phyloP scores from a whole-genome alignment of 106 monocot genomes.

The Acorus calamus region DNA sequence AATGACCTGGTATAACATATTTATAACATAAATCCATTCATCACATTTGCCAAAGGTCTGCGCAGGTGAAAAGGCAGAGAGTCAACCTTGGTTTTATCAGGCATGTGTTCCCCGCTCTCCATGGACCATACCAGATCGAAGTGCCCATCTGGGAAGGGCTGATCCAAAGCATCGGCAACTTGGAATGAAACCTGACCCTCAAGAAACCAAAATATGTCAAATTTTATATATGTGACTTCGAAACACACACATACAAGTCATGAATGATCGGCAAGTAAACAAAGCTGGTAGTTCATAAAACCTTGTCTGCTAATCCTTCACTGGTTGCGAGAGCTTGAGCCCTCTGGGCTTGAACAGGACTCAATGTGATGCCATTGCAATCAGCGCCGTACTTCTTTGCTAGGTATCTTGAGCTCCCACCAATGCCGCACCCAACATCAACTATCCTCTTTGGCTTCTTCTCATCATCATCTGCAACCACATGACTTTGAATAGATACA shows the following conservation, averaged over 20 bases:
- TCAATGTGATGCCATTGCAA: constrained; percentile 3
- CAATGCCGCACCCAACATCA: constrained; percentile 1
- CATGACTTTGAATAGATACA: no score
- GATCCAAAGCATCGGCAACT: constrained; percentile 79
- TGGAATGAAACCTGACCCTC: constrained; percentile 51
- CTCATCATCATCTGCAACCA: neutral
- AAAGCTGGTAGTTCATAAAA: no score
- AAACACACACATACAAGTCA: no score
- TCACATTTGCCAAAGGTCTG: no score
- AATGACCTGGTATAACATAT: no score
- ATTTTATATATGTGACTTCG: no score
- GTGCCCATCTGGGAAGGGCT: constrained; percentile 73
- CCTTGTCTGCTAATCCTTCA: neutral
- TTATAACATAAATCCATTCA: no score
- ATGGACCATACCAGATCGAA: constrained; percentile 89
- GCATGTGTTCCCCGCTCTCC: constrained; percentile 93
- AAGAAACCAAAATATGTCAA: neutral
- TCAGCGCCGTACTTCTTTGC: neutral
- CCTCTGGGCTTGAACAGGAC: constrained; percentile 1
- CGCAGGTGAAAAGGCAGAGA: no score
- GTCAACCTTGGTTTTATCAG: constrained; percentile 60
- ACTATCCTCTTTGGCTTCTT: constrained; percentile 2
- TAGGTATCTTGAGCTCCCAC: constrained; percentile 2
- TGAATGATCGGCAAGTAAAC: no score
- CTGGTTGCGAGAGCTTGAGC: neutral